Evolutionary conservation across 495 filamentous ascomycete species (phyloP).

Genomic region (Aspergillus asperescens): DNA sequence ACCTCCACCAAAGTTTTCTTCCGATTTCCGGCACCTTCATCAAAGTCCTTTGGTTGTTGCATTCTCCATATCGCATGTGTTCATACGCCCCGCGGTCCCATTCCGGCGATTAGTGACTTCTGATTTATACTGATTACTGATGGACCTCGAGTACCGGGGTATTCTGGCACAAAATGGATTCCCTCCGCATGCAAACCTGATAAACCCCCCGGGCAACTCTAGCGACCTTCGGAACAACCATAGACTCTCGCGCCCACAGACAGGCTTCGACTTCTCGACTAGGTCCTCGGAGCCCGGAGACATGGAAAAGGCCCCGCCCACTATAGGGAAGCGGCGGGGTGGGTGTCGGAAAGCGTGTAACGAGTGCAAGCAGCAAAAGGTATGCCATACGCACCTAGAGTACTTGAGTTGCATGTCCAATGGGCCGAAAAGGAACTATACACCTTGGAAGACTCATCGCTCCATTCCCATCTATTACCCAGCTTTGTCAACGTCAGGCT

Average conservation of each 20-base stretch:
- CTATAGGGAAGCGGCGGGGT: conserved; percentile 44
- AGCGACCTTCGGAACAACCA: conserved; percentile 43
- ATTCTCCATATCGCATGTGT: conserved; percentile 23
- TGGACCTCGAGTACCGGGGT: conserved; percentile 42
- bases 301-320: conserved; percentile 42
- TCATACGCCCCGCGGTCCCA: conserved; percentile 28
- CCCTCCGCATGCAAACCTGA: conserved; percentile 23
- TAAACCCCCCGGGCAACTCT: conserved; percentile 25
- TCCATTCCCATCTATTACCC: background rate
- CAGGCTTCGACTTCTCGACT: conserved; percentile 31
- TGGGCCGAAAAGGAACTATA: background rate
- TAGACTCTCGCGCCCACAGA: conserved; percentile 33
- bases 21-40: conserved; percentile 44
- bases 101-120: conserved; percentile 27
- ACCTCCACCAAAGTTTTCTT: conserved; percentile 23
- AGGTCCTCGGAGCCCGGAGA: conserved; percentile 34
- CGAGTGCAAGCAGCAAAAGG: conserved; percentile 49
- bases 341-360: conserved; percentile 47
- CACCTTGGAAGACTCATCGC: background rate
- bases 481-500: conserved; percentile 4
- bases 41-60: conserved; percentile 16
- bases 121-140: conserved; percentile 38
- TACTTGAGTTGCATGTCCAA: background rate
- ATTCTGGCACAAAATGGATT: conserved; percentile 37
- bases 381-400: conserved; percentile 17